Evolutionary conservation across 192 early-diverging fungal genomes (phyloP).

Genomic region (Backusella tuberculispora): DNA sequence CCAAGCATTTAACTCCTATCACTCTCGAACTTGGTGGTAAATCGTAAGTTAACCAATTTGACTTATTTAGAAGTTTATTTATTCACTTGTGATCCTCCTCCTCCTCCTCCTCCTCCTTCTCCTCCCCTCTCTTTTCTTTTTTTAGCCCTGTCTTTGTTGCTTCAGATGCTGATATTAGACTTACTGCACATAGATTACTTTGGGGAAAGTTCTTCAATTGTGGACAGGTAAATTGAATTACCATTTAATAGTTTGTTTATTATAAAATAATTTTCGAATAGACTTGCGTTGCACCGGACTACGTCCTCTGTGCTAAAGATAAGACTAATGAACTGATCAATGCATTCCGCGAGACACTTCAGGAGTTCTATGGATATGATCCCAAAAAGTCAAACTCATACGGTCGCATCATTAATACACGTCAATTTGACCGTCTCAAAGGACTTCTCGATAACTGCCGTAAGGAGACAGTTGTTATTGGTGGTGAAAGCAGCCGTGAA

Average conservation of each 20-base stretch:
- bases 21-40: conserved; percentile 96
- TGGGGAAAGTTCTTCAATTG: conserved; percentile 83
- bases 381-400: conserved; percentile 57
- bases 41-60: conserved; percentile 37
- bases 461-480: conserved; percentile 46
- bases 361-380: conserved; percentile 55
- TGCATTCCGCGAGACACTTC: conserved; percentile 50
- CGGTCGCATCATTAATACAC: conserved; percentile 71
- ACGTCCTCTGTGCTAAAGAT: conserved; percentile 69
- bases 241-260: no score
- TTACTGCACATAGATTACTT: conserved; percentile 69
- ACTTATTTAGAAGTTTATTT: no score
- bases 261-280: conserved; percentile 47
- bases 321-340: conserved; percentile 61
- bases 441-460: conserved; percentile 49
- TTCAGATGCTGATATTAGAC: conserved; percentile 58
- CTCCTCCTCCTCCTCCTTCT: no score
- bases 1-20: conserved; percentile 77
- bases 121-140: not conserved
- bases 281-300: conserved; percentile 89
- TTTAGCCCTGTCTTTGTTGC: conserved; percentile 62
- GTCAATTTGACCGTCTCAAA: conserved; percentile 75
- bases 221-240: conserved; percentile 68
- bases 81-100: no score
- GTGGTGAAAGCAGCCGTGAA: conserved; percentile 48